Conservation (phyloP, 1,284 basidiomycete genomes). For the Quambalaria eucalypti region DNA sequence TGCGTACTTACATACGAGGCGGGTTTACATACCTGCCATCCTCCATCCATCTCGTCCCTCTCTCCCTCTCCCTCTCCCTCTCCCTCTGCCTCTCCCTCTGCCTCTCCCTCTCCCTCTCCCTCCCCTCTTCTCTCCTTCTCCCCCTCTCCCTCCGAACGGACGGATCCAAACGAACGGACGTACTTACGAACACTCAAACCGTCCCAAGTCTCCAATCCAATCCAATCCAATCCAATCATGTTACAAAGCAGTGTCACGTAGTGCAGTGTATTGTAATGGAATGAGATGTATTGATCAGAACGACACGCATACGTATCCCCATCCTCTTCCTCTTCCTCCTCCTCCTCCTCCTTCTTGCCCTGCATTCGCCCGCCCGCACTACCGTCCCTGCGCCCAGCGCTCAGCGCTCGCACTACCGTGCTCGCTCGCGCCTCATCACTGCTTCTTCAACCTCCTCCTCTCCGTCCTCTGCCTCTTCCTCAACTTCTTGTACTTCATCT, state of each 20-base stretch:
- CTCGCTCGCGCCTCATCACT: not conserved
- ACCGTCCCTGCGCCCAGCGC: too few species aligned
- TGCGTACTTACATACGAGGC: not conserved
- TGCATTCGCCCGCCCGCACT: too few species aligned
- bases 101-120: not conserved
- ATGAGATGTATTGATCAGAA: too few species aligned
- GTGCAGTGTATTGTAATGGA: too few species aligned
- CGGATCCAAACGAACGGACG: too few species aligned
- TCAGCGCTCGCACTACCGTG: too few species aligned
- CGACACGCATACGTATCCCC: not conserved
- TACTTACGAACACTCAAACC: too few species aligned
- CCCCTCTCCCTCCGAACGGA: too few species aligned
- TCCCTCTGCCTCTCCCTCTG: not conserved
- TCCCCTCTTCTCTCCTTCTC: not conserved
- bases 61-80: not conserved
- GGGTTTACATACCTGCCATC: not conserved
- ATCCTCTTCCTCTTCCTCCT: not conserved
- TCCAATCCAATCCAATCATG: too few species aligned
- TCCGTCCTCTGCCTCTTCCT: conserved; percentile 1
- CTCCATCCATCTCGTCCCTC: not conserved
- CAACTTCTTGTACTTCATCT: conserved; percentile 34
- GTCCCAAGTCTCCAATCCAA: too few species aligned
- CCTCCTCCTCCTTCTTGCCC: too few species aligned
- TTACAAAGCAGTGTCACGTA: too few species aligned
- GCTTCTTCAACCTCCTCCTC: conserved; percentile 1